Base-by-base conservation (phyloP, 257 asterid species). In the Capsicum baccatum region DNA sequence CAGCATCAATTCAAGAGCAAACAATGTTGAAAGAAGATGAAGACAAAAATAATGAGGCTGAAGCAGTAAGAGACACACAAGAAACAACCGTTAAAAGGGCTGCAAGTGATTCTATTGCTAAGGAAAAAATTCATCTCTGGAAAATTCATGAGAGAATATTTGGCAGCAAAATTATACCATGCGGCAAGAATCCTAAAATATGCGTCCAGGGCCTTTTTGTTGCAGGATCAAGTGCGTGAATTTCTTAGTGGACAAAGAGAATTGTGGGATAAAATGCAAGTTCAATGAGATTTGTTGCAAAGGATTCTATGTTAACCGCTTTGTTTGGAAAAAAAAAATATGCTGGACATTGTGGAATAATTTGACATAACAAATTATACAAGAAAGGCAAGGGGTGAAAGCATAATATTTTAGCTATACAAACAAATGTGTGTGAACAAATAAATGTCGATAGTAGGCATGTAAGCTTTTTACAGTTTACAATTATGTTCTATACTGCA, bases 141-240 rank as follows among this genome's bases (percentile, higher is more conserved):
- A 66, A 44, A 66, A 33, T 66, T 63, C 62, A 11, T 8, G 84
- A 19, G 47, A 84, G 62, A 9, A 35, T 85, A 33, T 56, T 68
- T 5, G 87, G 90, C 0, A 85, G 19, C 19, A 66, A 66, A n/a
- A 44, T 81, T 81, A 91, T 81, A 79, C 91, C 84, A 48, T 94
- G 98, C 89, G 85, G 90, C 88, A 83, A 83, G 0, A 56, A 89
- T 82, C 97, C 97, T 3, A 86, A 86, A 68, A 69, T 92, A 19
- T 94, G 95, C 17, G 95, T 79, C 90, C 91, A 0, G 93, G 95
- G 10, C 92, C 90, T 0, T 87, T 91, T 84, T 92, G 98, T 48
- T 94, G 95, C 91, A 89, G 88, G 84, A 91, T 85, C 74, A 89
- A 86, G 79, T 94, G 98, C 59, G 92, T 91, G 6, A 76, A 91